Evolutionary conservation across 441 rosid species (phyloP), one percentile per base, ranked within the genome.

Genomic region (Croton setiger): DNA sequence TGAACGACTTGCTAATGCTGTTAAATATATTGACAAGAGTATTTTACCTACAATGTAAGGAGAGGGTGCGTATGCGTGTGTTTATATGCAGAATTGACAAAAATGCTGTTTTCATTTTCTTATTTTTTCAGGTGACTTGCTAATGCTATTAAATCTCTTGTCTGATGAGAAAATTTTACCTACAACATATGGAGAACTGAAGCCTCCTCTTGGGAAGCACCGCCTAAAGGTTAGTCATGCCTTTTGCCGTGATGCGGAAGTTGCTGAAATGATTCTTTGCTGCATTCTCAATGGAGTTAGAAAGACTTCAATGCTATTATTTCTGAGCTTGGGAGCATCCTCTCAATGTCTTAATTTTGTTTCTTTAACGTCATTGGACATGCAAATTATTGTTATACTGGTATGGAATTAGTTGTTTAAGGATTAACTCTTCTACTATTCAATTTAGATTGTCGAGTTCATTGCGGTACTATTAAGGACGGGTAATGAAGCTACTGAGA

Each of bases 131-230:
- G 99, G 89, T 74, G 89, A 89, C 78, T 80, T 96, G 73, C 90
- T 90, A 33, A 67, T 62, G 80, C 88, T 96, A 71, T 74, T 96
- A 69, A 82, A 81, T 57, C 90, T 96, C 55, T 76, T 84, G 35
- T 83, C 91, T 69, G 98, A 91, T 83, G 96, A 87, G 70, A 93
- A 86, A 71, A 41, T 87, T 58, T 84, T 96, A 78, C 96, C 93
- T 12, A 96, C 99, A n/a, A 86, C 98, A 10, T 96, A 85, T 72
- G 98, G 97, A 54, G 90, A 88, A 72, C 75, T 96, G 77, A 88
- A 82, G 81, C 99, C 99, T 47, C 99, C 99, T 70, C 91, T 96
- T 43, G 98, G 99, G 74, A 93, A 93, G 81, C 96, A 93, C 79
- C 97, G 99, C n/a, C 83, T 96, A 53, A 96, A 93, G 99, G 99